phyloP scores from a whole-genome alignment of 495 filamentous ascomycete species.

The Chaetomidium leptoderma region DNA sequence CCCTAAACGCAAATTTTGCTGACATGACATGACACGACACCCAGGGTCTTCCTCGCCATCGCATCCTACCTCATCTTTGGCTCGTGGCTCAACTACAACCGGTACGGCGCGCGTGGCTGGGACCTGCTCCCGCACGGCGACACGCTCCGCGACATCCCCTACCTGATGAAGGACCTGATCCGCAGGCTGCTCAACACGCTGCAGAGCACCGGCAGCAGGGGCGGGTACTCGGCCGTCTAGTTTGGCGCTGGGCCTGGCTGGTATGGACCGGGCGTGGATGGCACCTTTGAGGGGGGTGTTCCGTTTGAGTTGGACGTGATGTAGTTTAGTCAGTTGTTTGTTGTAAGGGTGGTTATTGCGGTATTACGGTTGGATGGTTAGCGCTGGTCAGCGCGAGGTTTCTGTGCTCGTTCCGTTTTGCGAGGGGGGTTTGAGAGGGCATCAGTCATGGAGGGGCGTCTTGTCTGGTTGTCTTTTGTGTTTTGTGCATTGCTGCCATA shows the following conservation, averaged over 20 bases:
- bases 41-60: slow-evolving; percentile 74
- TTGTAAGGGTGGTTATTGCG: neutral
- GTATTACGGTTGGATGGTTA: too few relatives aligned
- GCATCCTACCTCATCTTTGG: slow-evolving; percentile 96
- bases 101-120: slow-evolving; percentile 91
- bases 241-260: neutral
- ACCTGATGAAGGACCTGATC: slow-evolving; percentile 84
- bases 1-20: neutral
- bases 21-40: neutral
- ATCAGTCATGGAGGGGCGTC: too few relatives aligned
- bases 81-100: slow-evolving; percentile 98
- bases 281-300: too few relatives aligned
- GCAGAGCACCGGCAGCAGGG: slow-evolving; percentile 72
- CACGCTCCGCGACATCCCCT: slow-evolving; percentile 85
- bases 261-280: neutral
- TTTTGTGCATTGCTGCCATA: neutral
- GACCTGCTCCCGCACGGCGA: slow-evolving; percentile 92
- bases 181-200: slow-evolving; percentile 74
- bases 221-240: slow-evolving; percentile 91
- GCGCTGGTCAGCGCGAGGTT: too few relatives aligned
- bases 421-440: too few relatives aligned
- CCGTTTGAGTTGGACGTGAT: too few relatives aligned
- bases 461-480: too few relatives aligned
- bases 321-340: neutral
- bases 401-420: too few relatives aligned